phyloP scores from a whole-genome alignment of 805 yeast species.

The Hanseniaspora clermontiae region DNA sequence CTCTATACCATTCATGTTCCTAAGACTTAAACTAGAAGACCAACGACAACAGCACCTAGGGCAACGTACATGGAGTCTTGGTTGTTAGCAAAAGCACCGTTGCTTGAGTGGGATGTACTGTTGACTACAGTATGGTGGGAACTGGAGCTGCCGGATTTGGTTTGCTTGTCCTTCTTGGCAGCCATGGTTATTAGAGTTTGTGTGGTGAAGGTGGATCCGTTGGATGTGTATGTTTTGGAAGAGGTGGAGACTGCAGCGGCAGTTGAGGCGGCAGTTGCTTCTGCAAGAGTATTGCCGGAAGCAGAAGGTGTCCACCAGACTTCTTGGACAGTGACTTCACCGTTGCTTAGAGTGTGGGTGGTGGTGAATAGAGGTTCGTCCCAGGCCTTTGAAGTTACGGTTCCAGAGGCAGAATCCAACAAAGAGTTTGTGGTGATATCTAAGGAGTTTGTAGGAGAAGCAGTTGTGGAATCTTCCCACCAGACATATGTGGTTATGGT shows the following conservation, averaged over 20 bases:
- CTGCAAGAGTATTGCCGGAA: not conserved
- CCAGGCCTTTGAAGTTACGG: slow-evolving; percentile 14
- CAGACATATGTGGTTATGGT: slow-evolving; percentile 1
- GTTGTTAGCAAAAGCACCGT: not conserved
- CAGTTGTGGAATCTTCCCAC: slow-evolving; percentile 3
- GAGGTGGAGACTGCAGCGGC: not conserved
- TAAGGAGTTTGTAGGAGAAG: not conserved
- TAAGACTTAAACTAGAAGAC: not conserved
- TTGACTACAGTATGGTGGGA: slow-evolving; percentile 3
- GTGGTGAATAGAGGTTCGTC: slow-evolving; percentile 12
- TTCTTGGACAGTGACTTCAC: slow-evolving; percentile 11
- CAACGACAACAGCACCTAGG: slow-evolving; percentile 8
- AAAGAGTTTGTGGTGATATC: too few relatives aligned
- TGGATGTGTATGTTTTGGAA: slow-evolving; percentile 3
- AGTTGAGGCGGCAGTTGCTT: not conserved
- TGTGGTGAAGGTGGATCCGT: slow-evolving; percentile 6
- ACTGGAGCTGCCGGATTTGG: not conserved
- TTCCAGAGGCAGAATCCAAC: not conserved
- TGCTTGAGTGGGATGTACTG: slow-evolving; percentile 1
- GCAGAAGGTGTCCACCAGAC: slow-evolving; percentile 12
- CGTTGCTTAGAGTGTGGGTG: slow-evolving; percentile 9
- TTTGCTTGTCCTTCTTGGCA: slow-evolving; percentile 1
- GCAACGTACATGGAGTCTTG: not conserved
- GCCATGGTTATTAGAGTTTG: slow-evolving; percentile 10
- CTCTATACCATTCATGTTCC: too few relatives aligned